phyloP scores from a whole-genome alignment of 2,329 filamentous ascomycete genomes.

The Coniochaeta sp. region DNA sequence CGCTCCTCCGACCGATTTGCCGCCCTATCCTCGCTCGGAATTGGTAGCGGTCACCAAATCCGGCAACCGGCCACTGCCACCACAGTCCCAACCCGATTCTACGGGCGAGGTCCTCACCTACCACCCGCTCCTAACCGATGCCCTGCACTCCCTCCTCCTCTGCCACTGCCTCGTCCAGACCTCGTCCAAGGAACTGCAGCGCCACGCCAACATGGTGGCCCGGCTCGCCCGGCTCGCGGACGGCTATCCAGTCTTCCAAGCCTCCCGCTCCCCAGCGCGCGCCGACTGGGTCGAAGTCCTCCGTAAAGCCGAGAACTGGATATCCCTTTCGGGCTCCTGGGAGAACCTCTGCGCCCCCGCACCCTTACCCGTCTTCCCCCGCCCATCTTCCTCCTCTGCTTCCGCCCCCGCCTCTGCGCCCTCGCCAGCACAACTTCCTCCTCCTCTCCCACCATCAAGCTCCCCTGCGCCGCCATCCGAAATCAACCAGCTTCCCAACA shows the following conservation, averaged over 20 bases:
- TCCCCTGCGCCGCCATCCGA: too few species aligned
- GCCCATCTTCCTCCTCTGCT: too few species aligned
- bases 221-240: slow-evolving; percentile 67
- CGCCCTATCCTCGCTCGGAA: slow-evolving; percentile 53
- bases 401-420: too few species aligned
- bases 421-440: too few species aligned
- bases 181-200: slow-evolving; percentile 66
- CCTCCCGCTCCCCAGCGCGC: slow-evolving; percentile 62
- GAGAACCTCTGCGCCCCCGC: slow-evolving; percentile 61
- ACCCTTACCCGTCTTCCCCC: slow-evolving; percentile 36
- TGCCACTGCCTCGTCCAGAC: slow-evolving; percentile 77
- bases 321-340: slow-evolving; percentile 60
- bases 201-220: slow-evolving; percentile 76
- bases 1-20: slow-evolving; percentile 58
- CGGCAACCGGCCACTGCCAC: not conserved
- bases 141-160: slow-evolving; percentile 69
- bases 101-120: slow-evolving; percentile 62
- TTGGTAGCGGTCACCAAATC: slow-evolving; percentile 16
- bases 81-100: slow-evolving; percentile 24
- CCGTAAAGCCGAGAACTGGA: slow-evolving; percentile 60
- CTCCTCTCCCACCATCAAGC: too few species aligned
- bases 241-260: slow-evolving; percentile 74
- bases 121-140: slow-evolving; percentile 73
- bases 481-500: too few species aligned
- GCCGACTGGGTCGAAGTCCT: slow-evolving; percentile 77